Evolutionary conservation across 2,329 filamentous ascomycete genomes (phyloP).

Genomic region (Chrysoporthe puriensis): DNA sequence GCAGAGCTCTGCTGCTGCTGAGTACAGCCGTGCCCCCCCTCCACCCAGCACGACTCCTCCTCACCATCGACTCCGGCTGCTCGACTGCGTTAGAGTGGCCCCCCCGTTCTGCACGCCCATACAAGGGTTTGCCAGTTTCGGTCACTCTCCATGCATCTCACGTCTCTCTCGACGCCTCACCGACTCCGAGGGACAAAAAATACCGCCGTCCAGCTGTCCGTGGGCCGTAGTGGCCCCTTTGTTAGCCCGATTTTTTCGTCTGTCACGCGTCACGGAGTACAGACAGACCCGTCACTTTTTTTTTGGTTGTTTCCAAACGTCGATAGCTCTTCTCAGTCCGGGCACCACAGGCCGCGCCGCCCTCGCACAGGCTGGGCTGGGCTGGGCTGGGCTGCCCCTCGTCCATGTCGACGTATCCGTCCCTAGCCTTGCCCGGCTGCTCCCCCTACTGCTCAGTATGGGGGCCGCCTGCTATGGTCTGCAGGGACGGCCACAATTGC

Average conservation of each 20-base stretch:
- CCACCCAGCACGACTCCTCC: constrained; percentile 35
- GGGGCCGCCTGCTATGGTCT: neutral
- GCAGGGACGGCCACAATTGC: no score
- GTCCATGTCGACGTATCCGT: neutral
- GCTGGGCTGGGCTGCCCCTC: neutral
- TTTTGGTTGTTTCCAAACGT: neutral
- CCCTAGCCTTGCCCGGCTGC: neutral
- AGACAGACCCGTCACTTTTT: neutral
- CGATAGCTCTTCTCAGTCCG: neutral
- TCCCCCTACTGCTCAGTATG: neutral
- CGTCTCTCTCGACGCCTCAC: constrained; percentile 42
- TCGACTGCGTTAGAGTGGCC: constrained; percentile 33
- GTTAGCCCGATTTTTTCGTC: neutral
- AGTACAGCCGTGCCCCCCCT: constrained; percentile 21
- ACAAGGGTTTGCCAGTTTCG: constrained; percentile 40
- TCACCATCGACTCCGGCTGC: constrained; percentile 25
- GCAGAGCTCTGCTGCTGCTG: neutral
- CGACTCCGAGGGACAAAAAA: constrained; percentile 42
- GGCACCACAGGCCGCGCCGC: neutral
- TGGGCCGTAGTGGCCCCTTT: neutral
- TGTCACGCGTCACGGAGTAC: neutral
- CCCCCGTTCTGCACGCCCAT: constrained; percentile 35
- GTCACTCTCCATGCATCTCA: constrained; percentile 50
- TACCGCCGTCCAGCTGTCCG: constrained; percentile 5
- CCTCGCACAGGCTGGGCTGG: no score